Conservation (phyloP, 306 rosid genomes). For the Dryas octopetala region DNA sequence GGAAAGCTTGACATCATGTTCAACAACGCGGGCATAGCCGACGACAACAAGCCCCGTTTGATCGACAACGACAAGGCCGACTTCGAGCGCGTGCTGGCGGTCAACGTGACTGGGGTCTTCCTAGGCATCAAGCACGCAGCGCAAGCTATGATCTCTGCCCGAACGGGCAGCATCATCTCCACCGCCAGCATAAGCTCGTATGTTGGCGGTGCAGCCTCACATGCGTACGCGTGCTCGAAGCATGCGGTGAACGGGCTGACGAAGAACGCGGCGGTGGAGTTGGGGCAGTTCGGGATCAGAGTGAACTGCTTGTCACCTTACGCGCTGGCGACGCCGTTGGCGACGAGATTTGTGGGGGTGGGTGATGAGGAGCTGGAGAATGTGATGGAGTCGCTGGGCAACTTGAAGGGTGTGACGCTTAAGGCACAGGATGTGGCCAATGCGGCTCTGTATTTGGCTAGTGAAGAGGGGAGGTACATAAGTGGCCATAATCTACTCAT, state of each 20-base stretch:
- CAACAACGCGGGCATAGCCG: conserved; percentile 73
- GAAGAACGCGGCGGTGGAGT: conserved; percentile 68
- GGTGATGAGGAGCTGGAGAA: conserved; percentile 47
- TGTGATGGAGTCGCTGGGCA: conserved; percentile 37
- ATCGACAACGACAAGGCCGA: conserved; percentile 55
- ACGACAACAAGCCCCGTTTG: conserved; percentile 45
- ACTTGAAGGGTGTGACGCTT: conserved; percentile 58
- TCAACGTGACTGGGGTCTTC: conserved; percentile 67
- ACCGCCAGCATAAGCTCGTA: conserved; percentile 60
- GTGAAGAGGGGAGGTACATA: conserved; percentile 66
- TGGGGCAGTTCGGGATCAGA: conserved; percentile 76
- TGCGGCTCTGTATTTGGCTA: conserved; percentile 72
- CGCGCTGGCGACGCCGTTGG: conserved; percentile 58
- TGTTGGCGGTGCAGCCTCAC: conserved; percentile 61
- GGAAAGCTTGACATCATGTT: conserved; percentile 82
- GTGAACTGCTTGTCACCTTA: conserved; percentile 83
- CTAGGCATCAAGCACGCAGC: conserved; percentile 76
- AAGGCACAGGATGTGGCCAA: conserved; percentile 74
- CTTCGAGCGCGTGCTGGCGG: conserved; percentile 63
- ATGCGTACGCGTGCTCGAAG: conserved; percentile 68
- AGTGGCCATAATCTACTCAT: conserved; percentile 80
- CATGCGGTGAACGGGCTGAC: conserved; percentile 74
- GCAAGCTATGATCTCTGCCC: conserved; percentile 55
- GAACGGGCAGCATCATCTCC: conserved; percentile 55
- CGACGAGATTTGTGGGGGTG: conserved; percentile 41